Conservation (phyloP, 495 filamentous ascomycete genomes). For the Hyaloscypha hepaticicola region DNA sequence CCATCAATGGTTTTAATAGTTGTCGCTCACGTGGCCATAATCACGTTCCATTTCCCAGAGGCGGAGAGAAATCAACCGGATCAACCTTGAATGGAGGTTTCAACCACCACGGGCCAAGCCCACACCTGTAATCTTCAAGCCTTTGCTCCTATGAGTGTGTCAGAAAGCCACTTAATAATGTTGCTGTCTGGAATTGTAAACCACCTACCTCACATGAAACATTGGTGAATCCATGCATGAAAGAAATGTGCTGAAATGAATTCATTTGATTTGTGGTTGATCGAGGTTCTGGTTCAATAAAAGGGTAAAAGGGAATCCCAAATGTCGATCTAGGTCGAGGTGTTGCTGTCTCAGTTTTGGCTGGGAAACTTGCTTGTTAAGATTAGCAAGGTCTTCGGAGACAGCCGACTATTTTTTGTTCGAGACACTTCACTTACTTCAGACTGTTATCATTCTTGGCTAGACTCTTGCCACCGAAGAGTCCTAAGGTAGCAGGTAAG, state of each 20-base stretch:
- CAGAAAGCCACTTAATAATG: neutral
- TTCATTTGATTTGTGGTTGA: neutral
- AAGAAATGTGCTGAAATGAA: constrained; percentile 5
- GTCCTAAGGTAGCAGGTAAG: too few relatives aligned
- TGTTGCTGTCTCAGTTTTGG: neutral
- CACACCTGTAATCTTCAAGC: neutral
- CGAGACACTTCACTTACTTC: neutral
- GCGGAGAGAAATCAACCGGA: neutral
- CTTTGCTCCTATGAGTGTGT: constrained; percentile 3
- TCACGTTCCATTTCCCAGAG: neutral
- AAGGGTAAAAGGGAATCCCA: constrained; percentile 2
- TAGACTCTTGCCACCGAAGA: too few relatives aligned
- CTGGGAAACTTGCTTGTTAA: neutral
- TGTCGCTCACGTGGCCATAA: neutral
- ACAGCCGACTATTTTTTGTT: neutral
- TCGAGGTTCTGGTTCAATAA: neutral
- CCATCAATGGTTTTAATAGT: neutral
- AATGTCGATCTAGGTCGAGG: neutral
- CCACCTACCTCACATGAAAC: constrained; percentile 3
- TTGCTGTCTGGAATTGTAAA: neutral
- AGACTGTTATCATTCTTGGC: neutral
- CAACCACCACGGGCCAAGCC: neutral
- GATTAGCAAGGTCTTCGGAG: neutral
- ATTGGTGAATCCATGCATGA: constrained; percentile 3
- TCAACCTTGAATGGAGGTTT: neutral